Conservation (phyloP, 768 basidiomycete genomes). For the Suillus plorans region DNA sequence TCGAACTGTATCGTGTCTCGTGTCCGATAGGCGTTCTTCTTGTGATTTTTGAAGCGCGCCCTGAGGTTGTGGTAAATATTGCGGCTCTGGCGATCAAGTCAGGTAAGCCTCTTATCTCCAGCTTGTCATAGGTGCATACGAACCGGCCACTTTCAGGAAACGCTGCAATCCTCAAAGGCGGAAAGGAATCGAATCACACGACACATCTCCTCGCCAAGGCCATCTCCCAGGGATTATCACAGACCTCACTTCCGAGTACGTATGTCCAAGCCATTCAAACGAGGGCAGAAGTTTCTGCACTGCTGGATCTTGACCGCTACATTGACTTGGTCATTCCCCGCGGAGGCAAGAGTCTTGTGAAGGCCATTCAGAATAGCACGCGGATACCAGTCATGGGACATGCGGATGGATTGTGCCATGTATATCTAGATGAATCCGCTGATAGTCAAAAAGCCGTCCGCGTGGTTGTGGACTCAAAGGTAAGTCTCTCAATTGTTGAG, state of each 20-base stretch:
- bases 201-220: constrained; percentile 72
- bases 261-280: constrained; percentile 94
- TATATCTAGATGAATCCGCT: constrained; percentile 86
- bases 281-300: constrained; percentile 83
- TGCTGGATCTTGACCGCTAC: constrained; percentile 84
- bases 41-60: constrained; percentile 96
- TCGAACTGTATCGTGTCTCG: constrained; percentile 91
- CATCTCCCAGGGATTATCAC: constrained; percentile 74
- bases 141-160: constrained; percentile 59
- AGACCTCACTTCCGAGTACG: constrained; percentile 68
- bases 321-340: constrained; percentile 97
- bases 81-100: constrained; percentile 96
- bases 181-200: constrained; percentile 90
- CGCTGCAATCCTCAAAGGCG: constrained; percentile 95
- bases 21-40: constrained; percentile 96
- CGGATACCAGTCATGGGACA: constrained; percentile 99
- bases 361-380: constrained; percentile 84
- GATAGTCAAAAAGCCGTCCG: constrained; percentile 77
- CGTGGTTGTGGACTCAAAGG: constrained; percentile 90
- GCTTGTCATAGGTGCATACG: constrained; percentile 1
- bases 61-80: constrained; percentile 98
- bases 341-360: constrained; percentile 89
- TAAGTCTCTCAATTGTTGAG: constrained; percentile 30
- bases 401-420: constrained; percentile 91
- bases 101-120: constrained; percentile 47